Conservation (phyloP, 305 asterid genomes). For the Plantago coronopus region DNA sequence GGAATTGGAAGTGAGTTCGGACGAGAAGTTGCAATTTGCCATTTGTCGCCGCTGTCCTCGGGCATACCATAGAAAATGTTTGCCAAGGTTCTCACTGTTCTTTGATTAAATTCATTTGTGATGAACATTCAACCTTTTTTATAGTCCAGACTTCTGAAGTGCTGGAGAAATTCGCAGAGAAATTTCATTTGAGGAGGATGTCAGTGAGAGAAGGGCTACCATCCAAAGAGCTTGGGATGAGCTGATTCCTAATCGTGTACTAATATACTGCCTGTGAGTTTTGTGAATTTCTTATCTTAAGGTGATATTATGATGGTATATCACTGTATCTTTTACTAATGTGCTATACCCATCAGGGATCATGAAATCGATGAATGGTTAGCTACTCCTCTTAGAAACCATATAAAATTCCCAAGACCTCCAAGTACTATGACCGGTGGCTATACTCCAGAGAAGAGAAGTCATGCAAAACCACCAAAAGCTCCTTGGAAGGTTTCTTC, state of each 20-base stretch:
- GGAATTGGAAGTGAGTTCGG: slow-evolving; percentile 55
- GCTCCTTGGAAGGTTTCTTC: slow-evolving; percentile 24
- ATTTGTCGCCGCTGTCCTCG: slow-evolving; percentile 92
- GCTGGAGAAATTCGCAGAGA: slow-evolving; percentile 36
- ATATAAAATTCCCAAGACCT: slow-evolving; percentile 62
- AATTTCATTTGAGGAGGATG: slow-evolving; percentile 47
- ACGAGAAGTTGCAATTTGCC: slow-evolving; percentile 57
- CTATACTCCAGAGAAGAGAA: too few relatives aligned
- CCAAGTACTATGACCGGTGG: too few relatives aligned
- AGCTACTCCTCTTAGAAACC: slow-evolving; percentile 61
- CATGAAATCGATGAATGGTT: slow-evolving; percentile 54
- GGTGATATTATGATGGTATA: slow-evolving; percentile 15
- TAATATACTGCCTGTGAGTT: slow-evolving; percentile 86
- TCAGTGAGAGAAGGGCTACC: slow-evolving; percentile 23
- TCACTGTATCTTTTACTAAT: slow-evolving; percentile 9
- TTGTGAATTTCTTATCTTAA: slow-evolving; percentile 13
- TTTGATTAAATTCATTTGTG: neutral
- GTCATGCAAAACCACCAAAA: slow-evolving; percentile 9
- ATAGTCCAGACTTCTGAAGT: slow-evolving; percentile 16
- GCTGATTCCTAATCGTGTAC: slow-evolving; percentile 60
- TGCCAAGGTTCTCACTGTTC: slow-evolving; percentile 57
- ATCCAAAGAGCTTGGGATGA: slow-evolving; percentile 80
- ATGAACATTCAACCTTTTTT: slow-evolving; percentile 5
- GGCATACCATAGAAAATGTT: slow-evolving; percentile 84
- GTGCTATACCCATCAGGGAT: slow-evolving; percentile 40